A percentile compares a stretch with the other conserved stretches of the same genome.
phyloP scores from a whole-genome alignment of 495 filamentous ascomycete species.

The Trichodelitschia bisporula region DNA sequence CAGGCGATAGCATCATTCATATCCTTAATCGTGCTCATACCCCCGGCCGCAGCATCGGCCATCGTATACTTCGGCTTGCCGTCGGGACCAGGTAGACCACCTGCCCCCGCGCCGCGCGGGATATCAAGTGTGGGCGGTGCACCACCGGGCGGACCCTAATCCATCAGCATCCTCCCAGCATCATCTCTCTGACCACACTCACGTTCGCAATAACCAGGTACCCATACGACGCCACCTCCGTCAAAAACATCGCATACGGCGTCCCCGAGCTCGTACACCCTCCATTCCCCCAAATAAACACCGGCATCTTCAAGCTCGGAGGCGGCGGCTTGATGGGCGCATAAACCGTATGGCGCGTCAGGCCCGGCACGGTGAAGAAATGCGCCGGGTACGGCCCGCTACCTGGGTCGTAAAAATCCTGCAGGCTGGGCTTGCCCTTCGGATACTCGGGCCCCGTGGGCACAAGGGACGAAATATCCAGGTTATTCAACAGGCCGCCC shows the following conservation, averaged over 20 bases:
- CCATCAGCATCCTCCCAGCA: not conserved
- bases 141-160: not conserved
- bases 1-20: slow-evolving; percentile 4
- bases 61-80: too few relatives aligned
- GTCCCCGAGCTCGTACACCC: slow-evolving; percentile 1
- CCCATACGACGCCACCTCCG: slow-evolving; percentile 5
- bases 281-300: slow-evolving; percentile 7
- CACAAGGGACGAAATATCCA: not conserved
- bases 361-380: slow-evolving; percentile 3
- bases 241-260: slow-evolving; percentile 3
- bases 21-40: slow-evolving; percentile 3
- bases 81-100: too few relatives aligned
- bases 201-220: slow-evolving; percentile 6
- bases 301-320: slow-evolving; percentile 4
- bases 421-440: not conserved
- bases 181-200: slow-evolving; percentile 1
- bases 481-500: not conserved
- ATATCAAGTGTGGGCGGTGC: not conserved
- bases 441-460: not conserved
- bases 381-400: slow-evolving; percentile 5
- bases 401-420: not conserved
- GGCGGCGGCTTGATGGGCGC: slow-evolving; percentile 2
- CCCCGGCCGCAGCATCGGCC: not conserved
- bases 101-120: not conserved
- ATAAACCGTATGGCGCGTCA: slow-evolving; percentile 4